Percentiles rank a stretch among this genome's conserved stretches.
These are phyloP conservation scores for Exophiala spinifera DNA, from an alignment of 2,329 filamentous ascomycete species.

Conservation along the genomic window DNA sequence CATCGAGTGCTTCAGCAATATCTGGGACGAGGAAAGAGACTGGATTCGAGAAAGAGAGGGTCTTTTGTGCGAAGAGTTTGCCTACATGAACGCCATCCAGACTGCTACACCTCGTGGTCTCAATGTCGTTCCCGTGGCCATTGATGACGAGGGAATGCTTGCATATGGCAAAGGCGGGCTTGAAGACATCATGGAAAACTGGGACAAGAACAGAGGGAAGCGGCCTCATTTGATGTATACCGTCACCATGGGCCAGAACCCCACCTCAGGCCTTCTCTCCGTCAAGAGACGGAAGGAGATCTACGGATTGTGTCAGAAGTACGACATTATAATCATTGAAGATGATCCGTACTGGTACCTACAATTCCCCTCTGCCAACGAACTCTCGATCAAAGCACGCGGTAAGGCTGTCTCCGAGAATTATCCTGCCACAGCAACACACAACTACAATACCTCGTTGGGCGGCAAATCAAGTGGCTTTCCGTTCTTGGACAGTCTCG, in stretches of 20 bases:
- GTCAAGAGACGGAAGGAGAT: conserved; percentile 71
- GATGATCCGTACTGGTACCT: conserved; percentile 97
- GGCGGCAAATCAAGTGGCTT: conserved; percentile 61
- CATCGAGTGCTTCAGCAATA: conserved; percentile 70
- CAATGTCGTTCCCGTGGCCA: conserved; percentile 68
- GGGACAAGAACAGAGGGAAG: conserved; percentile 71
- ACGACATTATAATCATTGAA: conserved; percentile 87
- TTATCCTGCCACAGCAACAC: conserved; percentile 32
- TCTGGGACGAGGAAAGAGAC: conserved; percentile 69
- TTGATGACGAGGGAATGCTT: conserved; percentile 79
- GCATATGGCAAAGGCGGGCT: conserved; percentile 69
- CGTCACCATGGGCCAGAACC: conserved; percentile 89
- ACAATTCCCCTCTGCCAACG: conserved; percentile 72
- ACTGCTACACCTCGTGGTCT: conserved; percentile 65
- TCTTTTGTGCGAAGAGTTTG: conserved; percentile 74
- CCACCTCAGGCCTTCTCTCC: conserved; percentile 72
- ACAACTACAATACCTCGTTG: conserved; percentile 38
- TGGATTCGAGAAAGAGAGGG: conserved; percentile 69
- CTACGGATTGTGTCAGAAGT: conserved; percentile 75
- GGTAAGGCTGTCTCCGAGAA: conserved; percentile 32
- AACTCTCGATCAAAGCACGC: conserved; percentile 36
- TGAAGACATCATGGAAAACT: conserved; percentile 73
- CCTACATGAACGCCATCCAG: conserved; percentile 74
- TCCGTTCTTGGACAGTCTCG: conserved; percentile 75
- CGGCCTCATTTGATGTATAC: conserved; percentile 85